Base-by-base conservation (phyloP, 164 flowering plant genomes). In the Sextonia rubra region DNA sequence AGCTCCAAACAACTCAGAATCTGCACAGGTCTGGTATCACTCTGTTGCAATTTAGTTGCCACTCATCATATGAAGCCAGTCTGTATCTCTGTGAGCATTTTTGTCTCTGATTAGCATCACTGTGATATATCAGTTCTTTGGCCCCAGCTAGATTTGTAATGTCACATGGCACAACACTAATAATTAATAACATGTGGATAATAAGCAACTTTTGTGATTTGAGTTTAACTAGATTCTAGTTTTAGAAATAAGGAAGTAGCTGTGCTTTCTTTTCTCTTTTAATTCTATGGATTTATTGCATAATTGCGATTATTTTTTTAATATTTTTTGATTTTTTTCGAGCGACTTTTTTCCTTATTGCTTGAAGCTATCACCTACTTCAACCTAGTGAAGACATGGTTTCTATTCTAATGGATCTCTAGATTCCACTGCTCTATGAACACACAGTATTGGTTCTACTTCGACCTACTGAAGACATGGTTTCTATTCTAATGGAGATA, bases 1-100 rank as follows among this genome's bases (percentile, higher is more conserved):
- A n/a, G 82, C 89, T 70, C 82, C 90, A 74, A 91, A 87, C 77
- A 90, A 81, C 71, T 74, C 94, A 55, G 95, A 92, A 29, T 87
- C 91, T 32, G 76, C 91, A 56, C 97, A 93, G 98, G 99, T 95
- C 66, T 70, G 70, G 66, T 47, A 32, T 60, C 60, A 15, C 12
- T 77, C 30, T n/a, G 22, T 47, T 15, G 44, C 8, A 52, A 15
- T 52, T 52, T 52, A 17, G 58, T 52, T 52, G 58, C n/a, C n/a
- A 15, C 20, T 52, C n/a, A 20, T 20, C 58, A 4, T 20, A 52
- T 52, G 58, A 5, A 52, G n/a, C 11, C 49, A 47, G 12, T 12
- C 49, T 12, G 6, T 47, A 6, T 47, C 49, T 12, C 12, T 47
- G 11, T 47, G 6, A 15, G 58, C 20, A 52, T 52, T 20, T 52